Evolutionary conservation across 306 rosid genomes (phyloP), one percentile per base, ranked within the genome.

Genomic region (Erythrophleum fordii): DNA sequence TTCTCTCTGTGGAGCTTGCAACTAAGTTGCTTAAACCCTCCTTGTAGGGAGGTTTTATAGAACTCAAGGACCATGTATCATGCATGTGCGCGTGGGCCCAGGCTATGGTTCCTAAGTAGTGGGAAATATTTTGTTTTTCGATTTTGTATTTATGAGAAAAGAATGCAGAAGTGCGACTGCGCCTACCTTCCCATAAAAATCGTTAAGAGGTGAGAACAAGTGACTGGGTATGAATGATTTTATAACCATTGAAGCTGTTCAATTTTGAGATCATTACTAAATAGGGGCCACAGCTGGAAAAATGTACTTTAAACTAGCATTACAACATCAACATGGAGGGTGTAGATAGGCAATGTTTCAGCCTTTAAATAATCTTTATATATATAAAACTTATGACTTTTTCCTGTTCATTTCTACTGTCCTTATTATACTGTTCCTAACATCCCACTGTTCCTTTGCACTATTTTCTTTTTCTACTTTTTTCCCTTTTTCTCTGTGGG

Each of bases 121-220:
- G 68, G 80, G 77, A 69, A 56, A 12, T 29, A 25, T 69, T 56
- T 58, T 0, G 5, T 4, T 67, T 71, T 71, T 69, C 39, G 55
- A 14, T 52, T 77, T 1, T 48, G 9, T 48, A 12, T 62, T 39
- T 11, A 0, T 14, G 25, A 12, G 6, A 14, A 61, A 3, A 28
- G 29, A 12, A 29, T 29, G 37, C 11, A 56, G 31, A 26, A 80
- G 82, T 84, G 78, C 66, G 79, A 8, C 73, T 65, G 52, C 46
- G 79, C 52, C 41, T 48, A 14, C 72, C n/a, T 66, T 5, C 14
- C 46, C 59, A 77, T 34, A 72, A 81, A 72, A 26, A 13, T 59
- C 64, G 73, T 66, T n/a, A 42, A 68, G 67, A 41, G 31, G 1
- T 7, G 34, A 48, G 52, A 64, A 77, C 65, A 62, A 37, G 17